Conservation (phyloP, 1,284 basidiomycete species). For the Austroboletus niveus region DNA sequence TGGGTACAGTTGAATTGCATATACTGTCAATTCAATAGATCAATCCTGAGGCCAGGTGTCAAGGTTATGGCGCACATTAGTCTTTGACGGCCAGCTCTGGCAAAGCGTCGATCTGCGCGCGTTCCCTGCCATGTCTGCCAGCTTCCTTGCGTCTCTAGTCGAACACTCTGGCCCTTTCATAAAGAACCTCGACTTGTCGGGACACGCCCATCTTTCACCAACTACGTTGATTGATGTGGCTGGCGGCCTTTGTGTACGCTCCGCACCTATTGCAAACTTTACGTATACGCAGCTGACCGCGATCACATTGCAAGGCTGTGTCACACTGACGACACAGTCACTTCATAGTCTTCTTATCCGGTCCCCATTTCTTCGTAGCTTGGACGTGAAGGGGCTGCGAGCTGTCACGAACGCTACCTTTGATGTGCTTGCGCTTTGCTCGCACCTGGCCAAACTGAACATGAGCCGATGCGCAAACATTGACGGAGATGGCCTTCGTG, state of each 20-base stretch:
- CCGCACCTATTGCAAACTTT: slow-evolving; percentile 33
- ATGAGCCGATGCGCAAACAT: slow-evolving; percentile 73
- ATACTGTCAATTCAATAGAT: slow-evolving; percentile 13
- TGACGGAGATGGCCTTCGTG: slow-evolving; percentile 59
- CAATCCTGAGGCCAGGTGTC: slow-evolving; percentile 61
- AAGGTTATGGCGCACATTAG: slow-evolving; percentile 73
- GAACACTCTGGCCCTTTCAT: slow-evolving; percentile 66
- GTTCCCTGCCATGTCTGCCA: slow-evolving; percentile 55
- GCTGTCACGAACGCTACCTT: slow-evolving; percentile 74
- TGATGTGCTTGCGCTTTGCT: slow-evolving; percentile 60
- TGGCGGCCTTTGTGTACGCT: slow-evolving; percentile 49
- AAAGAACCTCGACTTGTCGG: slow-evolving; percentile 60
- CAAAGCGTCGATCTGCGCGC: slow-evolving; percentile 55
- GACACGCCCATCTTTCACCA: slow-evolving; percentile 56
- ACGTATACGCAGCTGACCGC: slow-evolving; percentile 61
- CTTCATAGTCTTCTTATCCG: slow-evolving; percentile 71
- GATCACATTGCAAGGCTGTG: slow-evolving; percentile 78
- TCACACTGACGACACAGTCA: slow-evolving; percentile 57
- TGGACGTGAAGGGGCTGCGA: slow-evolving; percentile 68
- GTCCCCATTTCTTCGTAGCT: slow-evolving; percentile 56
- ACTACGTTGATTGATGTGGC: slow-evolving; percentile 51
- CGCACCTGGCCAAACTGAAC: slow-evolving; percentile 61
- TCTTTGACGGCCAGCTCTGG: slow-evolving; percentile 91
- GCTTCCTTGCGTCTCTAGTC: slow-evolving; percentile 50
- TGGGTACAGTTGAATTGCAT: slow-evolving; percentile 41